Evolutionary conservation across 805 yeast genomes (phyloP).

Genomic region (Geotrichum ghanense): DNA sequence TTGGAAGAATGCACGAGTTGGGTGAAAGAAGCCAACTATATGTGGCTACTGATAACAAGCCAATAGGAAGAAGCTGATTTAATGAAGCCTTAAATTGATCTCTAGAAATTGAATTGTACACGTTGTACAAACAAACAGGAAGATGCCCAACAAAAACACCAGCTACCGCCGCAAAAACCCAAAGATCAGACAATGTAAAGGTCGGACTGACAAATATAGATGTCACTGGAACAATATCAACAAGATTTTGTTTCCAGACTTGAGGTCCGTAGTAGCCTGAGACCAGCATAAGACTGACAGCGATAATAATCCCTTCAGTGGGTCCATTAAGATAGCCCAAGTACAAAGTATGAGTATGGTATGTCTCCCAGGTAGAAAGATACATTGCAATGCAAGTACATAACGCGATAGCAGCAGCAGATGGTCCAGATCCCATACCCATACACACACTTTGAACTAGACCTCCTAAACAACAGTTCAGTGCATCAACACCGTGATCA

Average conservation of each 20-base stretch:
- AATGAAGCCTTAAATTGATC: conserved; percentile 30
- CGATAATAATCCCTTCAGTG: conserved; percentile 80
- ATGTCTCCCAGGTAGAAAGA: conserved; percentile 91
- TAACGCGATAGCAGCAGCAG: conserved; percentile 65
- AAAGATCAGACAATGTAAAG: conserved; percentile 12
- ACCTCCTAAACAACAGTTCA: conserved; percentile 71
- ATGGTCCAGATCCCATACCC: conserved; percentile 67
- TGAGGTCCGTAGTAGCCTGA: conserved; percentile 47
- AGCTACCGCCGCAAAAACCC: conserved; percentile 20
- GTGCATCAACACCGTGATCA: conserved; percentile 74
- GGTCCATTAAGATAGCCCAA: conserved; percentile 86
- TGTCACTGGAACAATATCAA: not conserved
- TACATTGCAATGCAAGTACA: conserved; percentile 47
- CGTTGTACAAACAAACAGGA: conserved; percentile 47
- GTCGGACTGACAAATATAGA: not conserved
- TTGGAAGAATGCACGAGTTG: conserved; percentile 35
- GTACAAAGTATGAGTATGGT: conserved; percentile 74
- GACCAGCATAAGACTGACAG: conserved; percentile 41
- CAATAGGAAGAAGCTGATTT: conserved; percentile 60
- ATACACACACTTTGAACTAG: conserved; percentile 66
- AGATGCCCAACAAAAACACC: conserved; percentile 47
- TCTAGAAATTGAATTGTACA: conserved; percentile 33
- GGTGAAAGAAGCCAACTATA: conserved; percentile 33
- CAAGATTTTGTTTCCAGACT: not conserved
- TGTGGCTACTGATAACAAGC: conserved; percentile 39